Base-by-base conservation (phyloP, 805 yeast genomes). In the Saccharomycopsis javanensis region DNA sequence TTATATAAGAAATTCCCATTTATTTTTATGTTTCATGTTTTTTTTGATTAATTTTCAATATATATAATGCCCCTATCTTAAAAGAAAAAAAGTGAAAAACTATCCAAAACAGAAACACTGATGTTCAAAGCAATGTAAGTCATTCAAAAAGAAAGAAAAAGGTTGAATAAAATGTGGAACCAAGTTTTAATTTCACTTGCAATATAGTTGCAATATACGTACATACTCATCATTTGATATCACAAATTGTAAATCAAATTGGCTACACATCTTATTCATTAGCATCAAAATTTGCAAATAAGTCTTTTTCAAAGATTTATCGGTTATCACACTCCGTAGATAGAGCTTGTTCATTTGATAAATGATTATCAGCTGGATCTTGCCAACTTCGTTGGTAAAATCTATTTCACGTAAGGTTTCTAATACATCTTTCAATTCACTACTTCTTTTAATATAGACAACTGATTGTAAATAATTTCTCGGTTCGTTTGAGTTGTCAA, bases 11-110 rank as follows among this genome's bases (percentile, higher is more conserved):
- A 42, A 42, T 42, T 42, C 48, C 48, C 48, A 42, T 42, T 23
- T 42, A 42, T 42, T 42, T 38, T 42, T 42, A 20, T 20, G 27
- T 20, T 42, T 42, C 25, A 42, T 42, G 48, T 42, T 42, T 38
- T 38, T 38, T 42, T 42, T 42, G 48, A 42, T 42, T 42, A 42
- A 42, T 42, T 42, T 42, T 42, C 48, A 42, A 42, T 42, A 42
- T 42, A 42, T 42, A 42, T 42, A 42, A 42, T 42, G 48, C 28
- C 48, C 48, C 28, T 20, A 20, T 42, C 48, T 42, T 42, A 42
- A 42, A 35, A 35, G 42, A 35, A 35, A 42, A 42, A 42, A 20
- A 42, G 48, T 42, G 48, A 42, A 42, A 42, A 23, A 13, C 28
- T 42, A 42, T 42, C 25, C 23, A n/a, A 42, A 42, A 42, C 4